A percentile compares a stretch with the other conserved stretches of the same genome.
These are phyloP conservation scores for Cyclostephanos tholiformis DNA, from an alignment of 108 stramenopile species.

Conservation along the genomic window DNA sequence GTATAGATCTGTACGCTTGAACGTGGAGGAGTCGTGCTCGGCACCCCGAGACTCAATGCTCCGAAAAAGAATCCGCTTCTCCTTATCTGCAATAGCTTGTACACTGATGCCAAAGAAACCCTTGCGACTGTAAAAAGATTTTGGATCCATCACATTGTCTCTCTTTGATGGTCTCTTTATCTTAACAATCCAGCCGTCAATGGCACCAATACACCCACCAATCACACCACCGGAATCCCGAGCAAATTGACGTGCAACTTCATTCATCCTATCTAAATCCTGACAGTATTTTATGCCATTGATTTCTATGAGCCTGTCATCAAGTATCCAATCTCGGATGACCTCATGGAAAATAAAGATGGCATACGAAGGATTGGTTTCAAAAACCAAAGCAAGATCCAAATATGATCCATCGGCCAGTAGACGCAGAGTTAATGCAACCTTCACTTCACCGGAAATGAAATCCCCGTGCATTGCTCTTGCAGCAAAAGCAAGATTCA, in stretches of 20 bases:
- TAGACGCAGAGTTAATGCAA: no score
- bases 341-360: neutral
- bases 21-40: conserved; percentile 25
- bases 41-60: conserved; percentile 15
- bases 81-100: conserved; percentile 25
- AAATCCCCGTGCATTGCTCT: no score
- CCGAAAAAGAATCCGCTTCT: conserved; percentile 14
- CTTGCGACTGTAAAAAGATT: conserved; percentile 36
- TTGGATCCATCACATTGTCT: conserved; percentile 24
- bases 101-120: conserved; percentile 41
- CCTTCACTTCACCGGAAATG: no score
- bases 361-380: no score
- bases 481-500: no score
- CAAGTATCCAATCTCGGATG: neutral
- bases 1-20: conserved; percentile 7
- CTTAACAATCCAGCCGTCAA: conserved; percentile 17
- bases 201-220: conserved; percentile 1
- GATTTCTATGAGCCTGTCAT: neutral
- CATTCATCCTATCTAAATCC: conserved; percentile 3
- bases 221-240: neutral
- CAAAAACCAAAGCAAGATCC: no score
- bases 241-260: conserved; percentile 1
- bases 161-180: neutral
- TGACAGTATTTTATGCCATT: conserved; percentile 10
- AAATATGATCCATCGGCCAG: no score